Evolutionary conservation across 1,284 basidiomycete species (phyloP), one percentile per base, ranked within the genome.

Genomic region (Ceratobasidium sp.): DNA sequence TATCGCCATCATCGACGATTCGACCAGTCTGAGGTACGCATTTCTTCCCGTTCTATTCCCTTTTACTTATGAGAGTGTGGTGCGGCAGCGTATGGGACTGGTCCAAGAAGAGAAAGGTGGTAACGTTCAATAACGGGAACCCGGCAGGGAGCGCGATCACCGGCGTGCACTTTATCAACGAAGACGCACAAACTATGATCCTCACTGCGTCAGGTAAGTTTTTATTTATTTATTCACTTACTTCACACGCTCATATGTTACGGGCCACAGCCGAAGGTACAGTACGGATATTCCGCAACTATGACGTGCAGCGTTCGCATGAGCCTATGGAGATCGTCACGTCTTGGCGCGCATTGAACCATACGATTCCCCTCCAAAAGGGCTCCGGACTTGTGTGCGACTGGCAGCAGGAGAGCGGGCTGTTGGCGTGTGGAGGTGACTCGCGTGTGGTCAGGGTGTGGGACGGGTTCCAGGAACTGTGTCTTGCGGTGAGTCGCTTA

Each of bases 391-490:
- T 98, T 48, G 86, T 98, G 31, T 90, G 93, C 65, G 95, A 97
- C 75, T 99, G 98, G 98, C 94, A 95, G 80, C 97, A 98, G 83
- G 87, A 88, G 5, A 88, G 90, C 37, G 98, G 97, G 0, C 90
- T 90, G 49, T 84, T 99, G 39, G 84, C 98, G 14, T 91, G 95
- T 13, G 94, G 94, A 11, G 98, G 98, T 7, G 97, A 99, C 82
- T 93, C 94, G 63, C 89, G 91, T 74, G 90, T 92, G 43, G 91
- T 99, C 75, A 88, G 95, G 66, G 87, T 96, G 0, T 99, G 98
- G 98, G 97, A 99, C 81, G 96, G 96, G 13, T 91, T 95, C 78
- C 92, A 94, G 14, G 97, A 99, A 82, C 89, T 89, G 27, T 91
- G 93, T 79, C 84, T 93, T 43, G 83, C 93, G 82, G 94, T 95